These are phyloP conservation scores for Ceratorhiza oryzae-sativae DNA, from an alignment of 1,284 basidiomycete genomes.

Conservation along the genomic window DNA sequence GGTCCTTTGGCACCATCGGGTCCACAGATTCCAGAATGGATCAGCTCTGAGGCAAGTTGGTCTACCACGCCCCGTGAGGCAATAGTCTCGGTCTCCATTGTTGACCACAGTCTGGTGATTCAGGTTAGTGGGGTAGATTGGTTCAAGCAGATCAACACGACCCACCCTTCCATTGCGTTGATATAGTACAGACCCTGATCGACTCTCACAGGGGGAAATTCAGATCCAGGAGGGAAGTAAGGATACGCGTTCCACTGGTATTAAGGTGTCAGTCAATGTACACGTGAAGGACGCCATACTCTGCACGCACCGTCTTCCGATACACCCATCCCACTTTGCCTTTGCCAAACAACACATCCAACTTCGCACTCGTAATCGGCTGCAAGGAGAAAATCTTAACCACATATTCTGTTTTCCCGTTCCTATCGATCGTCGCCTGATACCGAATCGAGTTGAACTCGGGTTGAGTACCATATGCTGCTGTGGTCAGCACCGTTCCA, in stretches of 20 bases:
- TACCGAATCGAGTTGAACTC: conserved; percentile 91
- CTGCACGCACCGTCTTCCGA: conserved; percentile 66
- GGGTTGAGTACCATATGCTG: conserved; percentile 63
- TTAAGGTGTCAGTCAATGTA: conserved; percentile 20
- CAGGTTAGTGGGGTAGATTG: background rate
- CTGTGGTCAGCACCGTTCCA: conserved; percentile 75
- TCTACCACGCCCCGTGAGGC: conserved; percentile 85
- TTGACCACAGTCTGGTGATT: conserved; percentile 68
- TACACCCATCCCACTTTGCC: conserved; percentile 81
- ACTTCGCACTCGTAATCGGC: conserved; percentile 69
- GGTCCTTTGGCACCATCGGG: conserved; percentile 32
- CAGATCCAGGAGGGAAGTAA: conserved; percentile 67
- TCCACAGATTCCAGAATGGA: conserved; percentile 64
- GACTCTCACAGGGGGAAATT: conserved; percentile 79
- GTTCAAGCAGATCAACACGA: conserved; percentile 45
- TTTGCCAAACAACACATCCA: conserved; percentile 65
- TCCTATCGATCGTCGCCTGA: conserved; percentile 60
- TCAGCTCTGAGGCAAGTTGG: conserved; percentile 72
- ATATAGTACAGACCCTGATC: conserved; percentile 85
- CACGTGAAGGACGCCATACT: background rate
- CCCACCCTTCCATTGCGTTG: conserved; percentile 85
- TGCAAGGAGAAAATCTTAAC: conserved; percentile 89
- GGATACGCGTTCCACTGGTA: conserved; percentile 80
- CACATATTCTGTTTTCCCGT: conserved; percentile 60
- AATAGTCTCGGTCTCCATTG: conserved; percentile 93